Base-by-base conservation (phyloP, 2,329 filamentous ascomycete species). In the Sclerotinia trifoliorum region DNA sequence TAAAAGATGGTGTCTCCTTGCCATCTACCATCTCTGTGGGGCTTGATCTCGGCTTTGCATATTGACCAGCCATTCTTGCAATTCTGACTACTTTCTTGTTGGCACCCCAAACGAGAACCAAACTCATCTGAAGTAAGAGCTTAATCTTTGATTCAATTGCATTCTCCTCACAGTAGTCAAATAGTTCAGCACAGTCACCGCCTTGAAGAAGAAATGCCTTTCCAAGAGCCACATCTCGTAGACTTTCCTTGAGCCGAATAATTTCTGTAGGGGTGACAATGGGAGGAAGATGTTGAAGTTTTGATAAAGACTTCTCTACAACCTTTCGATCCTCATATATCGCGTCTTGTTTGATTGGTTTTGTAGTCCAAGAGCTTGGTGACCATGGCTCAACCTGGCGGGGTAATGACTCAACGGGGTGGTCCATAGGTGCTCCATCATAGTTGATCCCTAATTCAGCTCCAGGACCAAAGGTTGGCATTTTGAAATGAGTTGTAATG, bases 81-180 rank as follows among this genome's bases (percentile, higher is more conserved):
- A 99, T 96, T 73, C 95, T 88, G 60, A 99, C 93, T 5, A 99
- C 93, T 7, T 92, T 91, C 80, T 88, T 88, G 80, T 85, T 84
- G 69, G 84, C 85, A 73, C 92, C 95, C 90, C 94, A 97, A 78
- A 98, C 94, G 70, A 99, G 84, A 1, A 99, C 92, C 74, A 99
- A 82, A 73, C 92, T 96, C 94, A 99, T 98, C 81, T 99, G 95
- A 69, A 99, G 83, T 42, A 99, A 85, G 35, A 99, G 86, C 81
- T 98, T 98, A 80, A 98, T 93, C 83, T 98, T 99, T 71, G 92
- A 90, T 80, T 98, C 93, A 74, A 99, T 97, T 72, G 91, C 90
- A 19, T 86, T 86, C 78, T 93, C 90, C 75, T 91, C 89, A 80
- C 95, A 99, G 83, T 99, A 99, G 79, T 95, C 93, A 77, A 99